Percentiles rank a stretch among this genome's conserved stretches.
These are phyloP conservation scores for Raffaelea deltoideospora DNA, from an alignment of 2,329 filamentous ascomycete species.

Conservation along the genomic window DNA sequence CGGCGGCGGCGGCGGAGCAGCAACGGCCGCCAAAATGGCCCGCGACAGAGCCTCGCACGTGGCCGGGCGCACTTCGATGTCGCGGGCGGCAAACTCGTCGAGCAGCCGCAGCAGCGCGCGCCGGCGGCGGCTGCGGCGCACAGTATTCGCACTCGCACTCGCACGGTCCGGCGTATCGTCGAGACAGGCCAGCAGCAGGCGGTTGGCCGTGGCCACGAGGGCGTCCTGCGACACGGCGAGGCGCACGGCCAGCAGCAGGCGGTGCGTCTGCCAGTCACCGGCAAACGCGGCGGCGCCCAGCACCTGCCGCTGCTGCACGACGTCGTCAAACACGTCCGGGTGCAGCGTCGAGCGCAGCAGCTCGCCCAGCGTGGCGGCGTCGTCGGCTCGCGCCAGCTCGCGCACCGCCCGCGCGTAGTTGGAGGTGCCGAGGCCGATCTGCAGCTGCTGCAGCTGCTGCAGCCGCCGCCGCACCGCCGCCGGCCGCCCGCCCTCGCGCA, in stretches of 20 bases:
- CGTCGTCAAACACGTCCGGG: constrained; percentile 38
- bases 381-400: constrained; percentile 42
- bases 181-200: constrained; percentile 17
- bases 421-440: constrained; percentile 46
- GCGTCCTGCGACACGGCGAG: constrained; percentile 17
- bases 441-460: constrained; percentile 40
- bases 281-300: constrained; percentile 18
- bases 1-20: no score
- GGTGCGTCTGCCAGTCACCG: constrained; percentile 25
- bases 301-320: constrained; percentile 23
- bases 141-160: constrained; percentile 3
- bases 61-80: constrained; percentile 14
- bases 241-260: constrained; percentile 29
- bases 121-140: no score
- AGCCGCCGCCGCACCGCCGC: constrained; percentile 44
- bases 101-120: constrained; percentile 17
- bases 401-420: constrained; percentile 52
- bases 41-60: constrained; percentile 14
- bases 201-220: constrained; percentile 17
- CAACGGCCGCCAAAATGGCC: constrained; percentile 15
- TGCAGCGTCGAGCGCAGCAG: constrained; percentile 36
- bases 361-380: constrained; percentile 31
- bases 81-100: constrained; percentile 20
- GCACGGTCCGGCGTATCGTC: constrained; percentile 4
- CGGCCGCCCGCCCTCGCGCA: constrained; percentile 39